Evolutionary conservation across 306 rosid species (phyloP).

Genomic region (Dryas alaskensis): DNA sequence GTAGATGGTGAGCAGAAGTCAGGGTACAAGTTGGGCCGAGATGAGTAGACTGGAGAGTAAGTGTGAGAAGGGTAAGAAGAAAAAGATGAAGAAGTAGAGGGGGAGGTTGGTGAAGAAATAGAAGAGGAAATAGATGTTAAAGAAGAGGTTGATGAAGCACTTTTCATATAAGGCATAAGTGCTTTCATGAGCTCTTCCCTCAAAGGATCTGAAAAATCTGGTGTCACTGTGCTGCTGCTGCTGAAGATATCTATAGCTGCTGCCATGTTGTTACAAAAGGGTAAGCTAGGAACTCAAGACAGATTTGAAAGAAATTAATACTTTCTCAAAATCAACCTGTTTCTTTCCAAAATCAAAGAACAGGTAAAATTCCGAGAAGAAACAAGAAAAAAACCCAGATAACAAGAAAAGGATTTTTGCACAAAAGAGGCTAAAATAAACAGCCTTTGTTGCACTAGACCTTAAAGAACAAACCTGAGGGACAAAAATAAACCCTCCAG

Average conservation of each 20-base stretch:
- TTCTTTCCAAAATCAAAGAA: constrained; percentile 36
- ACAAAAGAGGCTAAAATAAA: constrained; percentile 8
- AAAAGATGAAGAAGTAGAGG: constrained; percentile 22
- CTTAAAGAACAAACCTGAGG: constrained; percentile 9
- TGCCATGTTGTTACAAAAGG: constrained; percentile 41
- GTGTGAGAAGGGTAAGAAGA: constrained; percentile 9
- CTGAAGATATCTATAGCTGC: constrained; percentile 47
- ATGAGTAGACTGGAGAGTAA: constrained; percentile 10
- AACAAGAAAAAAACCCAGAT: constrained; percentile 11
- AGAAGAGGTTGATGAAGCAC: constrained; percentile 37
- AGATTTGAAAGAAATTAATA: not conserved
- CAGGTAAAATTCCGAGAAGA: constrained; percentile 7
- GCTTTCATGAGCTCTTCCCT: constrained; percentile 74
- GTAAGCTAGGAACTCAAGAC: not conserved
- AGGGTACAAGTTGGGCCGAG: constrained; percentile 28
- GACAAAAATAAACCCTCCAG: constrained; percentile 35
- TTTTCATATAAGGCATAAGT: constrained; percentile 67
- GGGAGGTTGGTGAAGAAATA: constrained; percentile 8
- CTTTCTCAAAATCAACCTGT: constrained; percentile 5
- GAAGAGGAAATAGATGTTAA: not conserved
- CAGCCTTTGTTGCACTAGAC: not conserved
- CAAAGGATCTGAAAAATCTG: constrained; percentile 47
- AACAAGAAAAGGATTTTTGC: not conserved
- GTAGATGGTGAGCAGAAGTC: constrained; percentile 29
- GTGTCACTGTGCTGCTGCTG: constrained; percentile 24